Evolutionary conservation across 2,329 filamentous ascomycete species (phyloP), one percentile per base, ranked within the genome.

Genomic region (Aspergillus japonicus): DNA sequence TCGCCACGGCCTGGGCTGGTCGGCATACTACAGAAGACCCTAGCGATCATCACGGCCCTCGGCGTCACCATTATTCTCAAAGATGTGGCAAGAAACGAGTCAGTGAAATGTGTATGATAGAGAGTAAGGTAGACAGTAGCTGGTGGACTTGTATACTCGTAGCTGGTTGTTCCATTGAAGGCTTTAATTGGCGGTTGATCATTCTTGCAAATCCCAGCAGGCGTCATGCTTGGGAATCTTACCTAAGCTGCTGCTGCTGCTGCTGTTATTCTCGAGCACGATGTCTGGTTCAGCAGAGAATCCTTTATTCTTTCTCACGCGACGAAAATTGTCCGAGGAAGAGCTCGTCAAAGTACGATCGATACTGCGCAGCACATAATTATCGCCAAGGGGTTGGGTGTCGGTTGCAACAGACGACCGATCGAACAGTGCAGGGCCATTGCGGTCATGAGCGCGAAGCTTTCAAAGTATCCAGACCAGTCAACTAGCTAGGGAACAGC

Each of bases 1-100:
- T 48, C 42, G 53, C 53, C 53, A 55, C 53, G 53, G 42, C 19
- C 53, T 55, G 53, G 53, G 39, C 39, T 44, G 39, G 39, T 44
- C 39, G 39, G 14, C 39, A 19, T 19, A 52, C 33, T 24, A 6
- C 23, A 35, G 33, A 35, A 35, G 11, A n/a, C 4, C 24, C 11
- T 19, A 47, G 39, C 29, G 24, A 31, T 33, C 53, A 35, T 47
- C 42, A 29, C 35, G 24, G 51, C 50, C n/a, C 44, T 19, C 53
- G 24, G 19, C 50, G 23, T 26, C 33, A 42, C 39, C 1, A n/a
- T 14, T 12, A n/a, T n/a, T 5, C 3, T 50, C 21, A 3, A 24
- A 31, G 48, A 33, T 12, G 52, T 19, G 19, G 14, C 16, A 4
- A n/a, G 39, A 2, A 19, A 7, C 16, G 6, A 44, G 39, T n/a